A percentile compares a stretch with the other conserved stretches of the same genome.
Conservation (phyloP, 2,329 filamentous ascomycete species). For the Teratosphaeria gauchensis region DNA sequence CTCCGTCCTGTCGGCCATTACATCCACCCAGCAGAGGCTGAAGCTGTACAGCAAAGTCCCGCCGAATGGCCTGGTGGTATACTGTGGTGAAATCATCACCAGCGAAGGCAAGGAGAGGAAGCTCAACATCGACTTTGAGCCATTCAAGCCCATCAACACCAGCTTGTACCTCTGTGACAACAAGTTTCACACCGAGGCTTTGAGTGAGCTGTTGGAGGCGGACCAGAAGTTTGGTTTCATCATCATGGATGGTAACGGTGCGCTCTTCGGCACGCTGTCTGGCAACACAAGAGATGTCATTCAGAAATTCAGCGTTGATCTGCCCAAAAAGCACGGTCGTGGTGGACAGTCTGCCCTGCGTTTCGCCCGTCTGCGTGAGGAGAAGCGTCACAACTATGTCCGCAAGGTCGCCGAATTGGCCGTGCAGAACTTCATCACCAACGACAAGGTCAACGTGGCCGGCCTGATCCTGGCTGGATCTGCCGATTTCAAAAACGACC, state of each 20-base stretch:
- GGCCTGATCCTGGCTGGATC: constrained; percentile 93
- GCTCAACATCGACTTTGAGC: constrained; percentile 99
- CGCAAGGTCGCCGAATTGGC: constrained; percentile 96
- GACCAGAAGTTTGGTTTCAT: constrained; percentile 99
- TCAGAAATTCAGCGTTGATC: constrained; percentile 96
- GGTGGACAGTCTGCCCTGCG: constrained; percentile 98
- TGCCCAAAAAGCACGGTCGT: constrained; percentile 99
- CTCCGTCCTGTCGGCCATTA: constrained; percentile 95
- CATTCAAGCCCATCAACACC: constrained; percentile 99
- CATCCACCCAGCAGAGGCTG: constrained; percentile 95
- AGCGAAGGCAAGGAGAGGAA: constrained; percentile 97
- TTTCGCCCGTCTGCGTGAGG: constrained; percentile 98
- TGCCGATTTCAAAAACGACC: constrained; percentile 98
- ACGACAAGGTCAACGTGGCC: constrained; percentile 96
- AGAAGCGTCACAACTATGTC: constrained; percentile 99
- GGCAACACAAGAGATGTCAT: constrained; percentile 95
- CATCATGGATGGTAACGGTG: constrained; percentile 98
- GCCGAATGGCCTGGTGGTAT: constrained; percentile 92
- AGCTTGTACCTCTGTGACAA: constrained; percentile 99
- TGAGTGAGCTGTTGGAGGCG: constrained; percentile 93
- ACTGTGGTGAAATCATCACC: constrained; percentile 99
- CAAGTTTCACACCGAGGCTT: constrained; percentile 97
- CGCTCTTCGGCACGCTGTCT: constrained; percentile 90
- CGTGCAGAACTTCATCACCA: constrained; percentile 97
- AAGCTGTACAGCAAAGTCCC: constrained; percentile 99